phyloP scores from a whole-genome alignment of 139 green algal species.

The Volvox reticuliferus region DNA sequence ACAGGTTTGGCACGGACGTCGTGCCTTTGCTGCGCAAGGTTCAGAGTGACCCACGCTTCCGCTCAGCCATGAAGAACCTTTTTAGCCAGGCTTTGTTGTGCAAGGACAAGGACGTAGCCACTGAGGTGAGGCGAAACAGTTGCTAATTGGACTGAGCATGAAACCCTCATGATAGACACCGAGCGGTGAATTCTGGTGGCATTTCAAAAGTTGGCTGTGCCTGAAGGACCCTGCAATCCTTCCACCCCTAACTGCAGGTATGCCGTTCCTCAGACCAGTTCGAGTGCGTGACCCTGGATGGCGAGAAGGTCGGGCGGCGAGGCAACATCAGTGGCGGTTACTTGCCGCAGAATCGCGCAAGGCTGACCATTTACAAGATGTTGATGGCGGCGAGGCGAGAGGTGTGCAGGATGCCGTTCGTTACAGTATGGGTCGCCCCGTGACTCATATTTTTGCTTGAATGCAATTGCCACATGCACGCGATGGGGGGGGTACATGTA shows the following conservation, averaged over 20 bases:
- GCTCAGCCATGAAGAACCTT: slow-evolving; percentile 76
- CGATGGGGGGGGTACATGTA: no score
- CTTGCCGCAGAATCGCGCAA: not conserved
- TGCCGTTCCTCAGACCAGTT: slow-evolving; percentile 56
- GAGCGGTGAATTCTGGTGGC: no score
- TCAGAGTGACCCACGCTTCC: slow-evolving; percentile 72
- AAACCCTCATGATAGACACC: no score
- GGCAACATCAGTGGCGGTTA: slow-evolving; percentile 46
- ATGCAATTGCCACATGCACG: no score
- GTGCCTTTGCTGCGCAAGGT: slow-evolving; percentile 87
- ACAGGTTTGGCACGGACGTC: slow-evolving; percentile 66
- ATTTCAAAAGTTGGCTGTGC: no score
- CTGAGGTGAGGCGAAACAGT: slow-evolving; percentile 44
- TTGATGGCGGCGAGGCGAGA: slow-evolving; percentile 20
- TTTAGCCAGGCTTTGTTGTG: slow-evolving; percentile 87
- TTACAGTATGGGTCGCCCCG: no score
- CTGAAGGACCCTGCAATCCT: no score
- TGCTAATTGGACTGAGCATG: no score
- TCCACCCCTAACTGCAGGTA: not conserved
- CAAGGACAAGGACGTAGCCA: slow-evolving; percentile 76
- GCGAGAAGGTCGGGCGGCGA: slow-evolving; percentile 74
- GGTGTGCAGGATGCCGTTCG: not conserved
- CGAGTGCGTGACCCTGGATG: slow-evolving; percentile 94
- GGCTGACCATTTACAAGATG: not conserved
- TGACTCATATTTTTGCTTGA: no score